phyloP scores from a whole-genome alignment of 2,329 filamentous ascomycete genomes.

The Parafenestella ontariensis region DNA sequence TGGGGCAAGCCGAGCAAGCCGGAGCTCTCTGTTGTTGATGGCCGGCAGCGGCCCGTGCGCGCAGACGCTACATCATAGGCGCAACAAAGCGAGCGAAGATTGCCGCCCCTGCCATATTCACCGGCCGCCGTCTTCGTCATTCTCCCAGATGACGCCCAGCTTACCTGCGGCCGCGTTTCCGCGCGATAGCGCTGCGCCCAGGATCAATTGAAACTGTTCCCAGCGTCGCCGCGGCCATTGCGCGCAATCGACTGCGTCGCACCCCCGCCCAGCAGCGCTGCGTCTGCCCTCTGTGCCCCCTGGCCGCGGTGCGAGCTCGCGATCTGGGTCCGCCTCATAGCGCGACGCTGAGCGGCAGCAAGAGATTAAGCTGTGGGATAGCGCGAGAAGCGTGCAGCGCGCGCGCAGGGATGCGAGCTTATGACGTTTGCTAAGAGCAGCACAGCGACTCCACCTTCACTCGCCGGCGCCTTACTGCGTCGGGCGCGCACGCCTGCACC shows the following conservation, averaged over 20 bases:
- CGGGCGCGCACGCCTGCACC: slow-evolving; percentile 10
- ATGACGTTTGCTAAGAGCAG: slow-evolving; percentile 6
- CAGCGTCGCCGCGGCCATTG: no score
- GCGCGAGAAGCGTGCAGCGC: slow-evolving; percentile 15
- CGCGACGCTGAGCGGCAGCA: slow-evolving; percentile 8
- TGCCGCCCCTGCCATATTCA: slow-evolving; percentile 7
- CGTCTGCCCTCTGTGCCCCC: background rate
- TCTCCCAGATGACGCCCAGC: slow-evolving; percentile 3
- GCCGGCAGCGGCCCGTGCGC: slow-evolving; percentile 16
- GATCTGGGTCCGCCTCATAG: slow-evolving; percentile 1
- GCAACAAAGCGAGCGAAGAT: slow-evolving; percentile 13
- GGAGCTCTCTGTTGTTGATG: slow-evolving; percentile 17
- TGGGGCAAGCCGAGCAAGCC: slow-evolving; percentile 20
- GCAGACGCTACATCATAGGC: slow-evolving; percentile 18
- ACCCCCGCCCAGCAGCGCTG: background rate
- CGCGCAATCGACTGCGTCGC: background rate
- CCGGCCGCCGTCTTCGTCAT: background rate
- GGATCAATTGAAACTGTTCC: no score
- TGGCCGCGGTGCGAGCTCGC: background rate
- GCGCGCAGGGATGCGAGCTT: slow-evolving; percentile 1
- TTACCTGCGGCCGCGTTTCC: background rate
- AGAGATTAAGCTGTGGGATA: slow-evolving; percentile 25
- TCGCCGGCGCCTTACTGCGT: slow-evolving; percentile 4
- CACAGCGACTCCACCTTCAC: background rate
- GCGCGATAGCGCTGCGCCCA: background rate